These are phyloP conservation scores for Phytomonas francai DNA, from an alignment of 208 protist genomes.

Conservation along the genomic window DNA sequence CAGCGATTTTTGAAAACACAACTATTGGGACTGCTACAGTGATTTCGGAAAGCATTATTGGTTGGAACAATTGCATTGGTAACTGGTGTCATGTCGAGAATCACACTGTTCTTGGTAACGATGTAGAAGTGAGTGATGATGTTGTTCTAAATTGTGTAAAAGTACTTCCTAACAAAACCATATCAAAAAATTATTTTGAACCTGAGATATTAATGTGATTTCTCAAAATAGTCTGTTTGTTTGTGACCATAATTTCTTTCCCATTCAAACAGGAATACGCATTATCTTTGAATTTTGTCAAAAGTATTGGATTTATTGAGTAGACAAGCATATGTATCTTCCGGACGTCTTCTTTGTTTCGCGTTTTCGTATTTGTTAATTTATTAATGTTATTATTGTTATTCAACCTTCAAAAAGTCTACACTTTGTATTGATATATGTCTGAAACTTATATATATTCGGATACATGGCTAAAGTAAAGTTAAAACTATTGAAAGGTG, in stretches of 20 bases:
- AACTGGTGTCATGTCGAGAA: constrained; percentile 91
- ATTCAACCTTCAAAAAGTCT: background rate
- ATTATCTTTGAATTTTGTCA: background rate
- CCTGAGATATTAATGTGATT: constrained; percentile 92
- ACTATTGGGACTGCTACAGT: constrained; percentile 72
- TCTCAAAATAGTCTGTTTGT: background rate
- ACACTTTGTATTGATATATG: background rate
- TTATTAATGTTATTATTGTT: background rate
- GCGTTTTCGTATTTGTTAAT: background rate
- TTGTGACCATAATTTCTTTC: background rate
- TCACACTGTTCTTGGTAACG: constrained; percentile 93
- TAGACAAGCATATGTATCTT: background rate
- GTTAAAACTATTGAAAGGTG: background rate
- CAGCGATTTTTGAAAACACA: constrained; percentile 84
- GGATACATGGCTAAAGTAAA: background rate
- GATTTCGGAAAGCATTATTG: constrained; percentile 91
- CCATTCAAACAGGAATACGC: constrained; percentile 2
- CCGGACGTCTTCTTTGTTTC: background rate
- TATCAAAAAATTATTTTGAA: constrained; percentile 72
- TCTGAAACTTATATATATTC: background rate
- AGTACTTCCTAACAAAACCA: constrained; percentile 94
- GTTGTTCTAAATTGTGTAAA: constrained; percentile 89
- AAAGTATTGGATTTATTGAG: background rate
- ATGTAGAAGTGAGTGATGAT: constrained; percentile 90
- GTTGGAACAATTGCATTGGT: constrained; percentile 93